phyloP scores from a whole-genome alignment of 208 protist genomes.

The Leptomonas pyrrhocoris region DNA sequence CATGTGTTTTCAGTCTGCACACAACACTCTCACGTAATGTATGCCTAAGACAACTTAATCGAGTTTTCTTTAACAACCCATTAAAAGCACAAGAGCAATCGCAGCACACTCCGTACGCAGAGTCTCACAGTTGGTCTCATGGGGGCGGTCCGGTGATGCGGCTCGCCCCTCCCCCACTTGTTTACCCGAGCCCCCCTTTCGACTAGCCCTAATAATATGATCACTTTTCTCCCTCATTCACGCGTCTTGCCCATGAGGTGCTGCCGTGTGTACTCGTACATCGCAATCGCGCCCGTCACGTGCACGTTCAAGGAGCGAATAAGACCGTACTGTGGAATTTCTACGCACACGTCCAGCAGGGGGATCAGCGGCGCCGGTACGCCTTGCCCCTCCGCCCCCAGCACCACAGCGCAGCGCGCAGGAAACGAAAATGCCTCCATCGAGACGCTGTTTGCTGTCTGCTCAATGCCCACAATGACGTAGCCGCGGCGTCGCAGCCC shows the following conservation, averaged over 20 bases:
- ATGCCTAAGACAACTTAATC: neutral
- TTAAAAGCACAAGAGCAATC: conserved; percentile 7
- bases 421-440: conserved; percentile 79
- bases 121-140: neutral
- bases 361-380: conserved; percentile 82
- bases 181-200: no score
- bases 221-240: neutral
- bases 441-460: conserved; percentile 82
- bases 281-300: conserved; percentile 86
- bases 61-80: neutral
- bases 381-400: conserved; percentile 90
- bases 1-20: no score
- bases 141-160: no score
- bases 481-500: conserved; percentile 78
- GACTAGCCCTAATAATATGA: neutral
- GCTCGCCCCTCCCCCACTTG: no score
- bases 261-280: conserved; percentile 93
- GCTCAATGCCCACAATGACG: conserved; percentile 89
- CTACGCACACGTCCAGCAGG: conserved; percentile 87
- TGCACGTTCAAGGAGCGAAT: conserved; percentile 94
- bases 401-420: conserved; percentile 65
- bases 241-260: conserved; percentile 55
- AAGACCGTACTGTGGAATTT: conserved; percentile 92
- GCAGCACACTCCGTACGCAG: neutral
- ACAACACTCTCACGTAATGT: no score